Evolutionary conservation across 2,329 filamentous ascomycete genomes (phyloP).

Genomic region (Phialophora macrospora): DNA sequence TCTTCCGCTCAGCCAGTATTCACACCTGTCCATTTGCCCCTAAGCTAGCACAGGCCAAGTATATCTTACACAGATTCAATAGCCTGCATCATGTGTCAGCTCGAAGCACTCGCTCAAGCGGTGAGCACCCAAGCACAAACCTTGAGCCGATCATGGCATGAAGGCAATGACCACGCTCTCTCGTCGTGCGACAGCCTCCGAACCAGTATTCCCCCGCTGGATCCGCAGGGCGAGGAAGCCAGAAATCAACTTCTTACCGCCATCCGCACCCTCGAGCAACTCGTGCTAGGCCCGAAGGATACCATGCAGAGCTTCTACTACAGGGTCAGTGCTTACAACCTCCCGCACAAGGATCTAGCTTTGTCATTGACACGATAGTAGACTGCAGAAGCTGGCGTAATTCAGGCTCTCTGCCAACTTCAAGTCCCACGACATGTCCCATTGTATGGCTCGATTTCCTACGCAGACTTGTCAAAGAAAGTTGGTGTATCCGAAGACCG

Average conservation of each 20-base stretch:
- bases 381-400: slow-evolving; percentile 27
- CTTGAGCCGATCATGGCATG: slow-evolving; percentile 26
- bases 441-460: slow-evolving; percentile 24
- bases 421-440: slow-evolving; percentile 20
- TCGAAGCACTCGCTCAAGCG: slow-evolving; percentile 19
- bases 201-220: slow-evolving; percentile 19
- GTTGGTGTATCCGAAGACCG: slow-evolving; percentile 21
- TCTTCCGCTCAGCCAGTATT: not conserved
- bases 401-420: slow-evolving; percentile 25
- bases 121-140: slow-evolving; percentile 16
- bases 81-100: slow-evolving; percentile 18
- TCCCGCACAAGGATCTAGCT: not conserved
- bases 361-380: not conserved
- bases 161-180: slow-evolving; percentile 14
- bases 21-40: not conserved
- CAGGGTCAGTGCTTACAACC: slow-evolving; percentile 8
- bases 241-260: slow-evolving; percentile 24
- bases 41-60: not conserved
- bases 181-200: slow-evolving; percentile 17
- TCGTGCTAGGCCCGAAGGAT: slow-evolving; percentile 28
- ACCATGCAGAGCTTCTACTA: slow-evolving; percentile 26
- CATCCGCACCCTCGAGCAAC: slow-evolving; percentile 20
- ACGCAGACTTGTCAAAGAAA: slow-evolving; percentile 18
- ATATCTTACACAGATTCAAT: not conserved
- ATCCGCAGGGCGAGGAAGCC: slow-evolving; percentile 21